Evolutionary conservation across 2,329 filamentous ascomycete species (phyloP), one percentile per base, ranked within the genome.

Genomic region (Xenoacremonium recifei): DNA sequence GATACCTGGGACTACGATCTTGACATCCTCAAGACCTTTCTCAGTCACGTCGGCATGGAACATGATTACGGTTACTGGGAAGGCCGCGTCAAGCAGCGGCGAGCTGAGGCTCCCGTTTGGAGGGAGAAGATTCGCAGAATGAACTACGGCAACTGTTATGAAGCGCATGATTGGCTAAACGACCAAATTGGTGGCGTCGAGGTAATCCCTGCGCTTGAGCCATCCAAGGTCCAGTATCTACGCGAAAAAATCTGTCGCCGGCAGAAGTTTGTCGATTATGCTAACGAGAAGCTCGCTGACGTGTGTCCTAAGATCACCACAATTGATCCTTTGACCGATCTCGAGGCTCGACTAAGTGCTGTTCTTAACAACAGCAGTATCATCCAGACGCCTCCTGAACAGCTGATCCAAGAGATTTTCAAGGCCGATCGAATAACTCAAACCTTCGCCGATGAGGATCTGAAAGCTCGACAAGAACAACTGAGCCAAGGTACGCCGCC

Each of bases 271-370:
- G 47, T 31, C 15, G 39, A 45, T 7, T 49, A 62, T 36, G 53
- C 50, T 2, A 39, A 23, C 11, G 21, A 39, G 15, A 34, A 47
- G 16, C 3, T 73, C 1, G 78, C 82, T 50, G 72, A 76, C 2
- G 80, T 79, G 30, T 72, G 76, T 4, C 29, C 29, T 15, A 31
- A 15, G n/a, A 15, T 31, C 29, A 6, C n/a, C 29, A 9, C n/a
- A 6, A 15, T 15, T 31, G n/a, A 31, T 15, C 6, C 29, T 7
- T n/a, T n/a, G 29, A 31, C 29, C 13, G 29, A 31, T 31, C n/a
- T 15, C 6, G 7, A 31, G 17, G n/a, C 7, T 31, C 29, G n/a
- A 31, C 29, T 31, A 31, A 6, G 13, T 7, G n/a, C 29, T 31
- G 6, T 31, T n/a, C 17, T 31, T 15, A 15, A 15, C 6, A 15